phyloP scores from a whole-genome alignment of 331 rosid genomes.

The Acacia concinna region DNA sequence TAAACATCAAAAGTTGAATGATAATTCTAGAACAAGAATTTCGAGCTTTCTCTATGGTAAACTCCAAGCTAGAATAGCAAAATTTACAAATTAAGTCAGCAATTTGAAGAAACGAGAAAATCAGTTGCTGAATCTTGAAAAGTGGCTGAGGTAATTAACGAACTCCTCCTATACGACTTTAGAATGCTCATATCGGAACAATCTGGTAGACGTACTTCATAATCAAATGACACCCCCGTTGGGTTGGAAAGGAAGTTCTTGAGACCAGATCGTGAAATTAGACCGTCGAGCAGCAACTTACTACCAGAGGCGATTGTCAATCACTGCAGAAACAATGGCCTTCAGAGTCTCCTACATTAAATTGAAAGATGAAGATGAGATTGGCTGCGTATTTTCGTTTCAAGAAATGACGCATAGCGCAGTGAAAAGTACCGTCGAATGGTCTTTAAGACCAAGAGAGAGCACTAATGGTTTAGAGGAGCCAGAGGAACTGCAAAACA shows the following conservation, averaged over 20 bases:
- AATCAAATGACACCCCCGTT: not conserved
- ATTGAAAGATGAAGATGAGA: not conserved
- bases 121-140: not conserved
- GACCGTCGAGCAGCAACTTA: not conserved
- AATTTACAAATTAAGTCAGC: not conserved
- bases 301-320: conserved; percentile 62
- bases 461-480: conserved; percentile 71
- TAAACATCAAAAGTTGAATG: not conserved
- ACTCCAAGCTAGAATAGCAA: not conserved
- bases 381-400: not conserved
- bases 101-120: not conserved
- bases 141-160: not conserved
- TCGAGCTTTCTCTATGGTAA: not conserved
- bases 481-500: conserved; percentile 63
- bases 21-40: not conserved
- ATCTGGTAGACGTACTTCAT: no score
- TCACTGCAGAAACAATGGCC: conserved; percentile 68
- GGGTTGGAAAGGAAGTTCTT: not conserved
- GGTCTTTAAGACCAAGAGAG: conserved; percentile 93
- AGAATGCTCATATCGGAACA: not conserved
- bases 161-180: not conserved
- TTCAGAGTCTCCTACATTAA: conserved; percentile 80
- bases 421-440: conserved; percentile 51
- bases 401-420: not conserved
- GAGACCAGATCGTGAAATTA: not conserved